These are phyloP conservation scores for Eimeria acervulina DNA, from an alignment of 169 alveolate genomes.

Conservation along the genomic window DNA sequence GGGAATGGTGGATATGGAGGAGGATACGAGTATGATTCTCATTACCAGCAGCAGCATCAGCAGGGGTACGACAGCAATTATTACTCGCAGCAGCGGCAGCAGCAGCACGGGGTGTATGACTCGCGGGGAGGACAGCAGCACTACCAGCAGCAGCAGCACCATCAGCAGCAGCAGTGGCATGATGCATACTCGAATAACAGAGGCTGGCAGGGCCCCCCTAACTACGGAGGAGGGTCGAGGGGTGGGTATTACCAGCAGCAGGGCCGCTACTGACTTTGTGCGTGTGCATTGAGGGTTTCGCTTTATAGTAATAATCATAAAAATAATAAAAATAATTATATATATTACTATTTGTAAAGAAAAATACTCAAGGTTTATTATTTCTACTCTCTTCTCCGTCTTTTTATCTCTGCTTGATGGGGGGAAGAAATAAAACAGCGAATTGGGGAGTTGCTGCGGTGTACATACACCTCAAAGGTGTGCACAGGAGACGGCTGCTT, in stretches of 20 bases:
- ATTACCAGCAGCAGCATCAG: conserved; percentile 28
- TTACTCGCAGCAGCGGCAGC: conserved; percentile 8
- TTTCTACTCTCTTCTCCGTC: too few relatives aligned
- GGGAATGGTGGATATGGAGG: conserved; percentile 26
- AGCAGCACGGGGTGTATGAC: not conserved
- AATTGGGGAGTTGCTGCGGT: not conserved
- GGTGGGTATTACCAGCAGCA: conserved; percentile 31
- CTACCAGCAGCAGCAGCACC: too few relatives aligned
- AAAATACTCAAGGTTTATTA: too few relatives aligned
- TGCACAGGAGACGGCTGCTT: too few relatives aligned
- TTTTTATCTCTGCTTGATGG: too few relatives aligned
- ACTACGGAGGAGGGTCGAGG: not conserved
- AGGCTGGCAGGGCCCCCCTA: conserved; percentile 16
- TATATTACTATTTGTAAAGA: not conserved
- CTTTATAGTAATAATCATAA: not conserved
- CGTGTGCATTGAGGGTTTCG: not conserved
- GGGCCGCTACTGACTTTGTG: not conserved
- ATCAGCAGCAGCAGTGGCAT: conserved; percentile 23
- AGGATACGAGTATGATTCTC: not conserved
- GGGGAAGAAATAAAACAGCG: not conserved
- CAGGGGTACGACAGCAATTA: conserved; percentile 27
- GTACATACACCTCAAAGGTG: too few relatives aligned
- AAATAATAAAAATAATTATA: too few relatives aligned
- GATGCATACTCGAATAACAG: not conserved
- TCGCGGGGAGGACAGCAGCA: not conserved